Conservation (phyloP, 495 filamentous ascomycete species). For the Massariosphaeria phaeospora region DNA sequence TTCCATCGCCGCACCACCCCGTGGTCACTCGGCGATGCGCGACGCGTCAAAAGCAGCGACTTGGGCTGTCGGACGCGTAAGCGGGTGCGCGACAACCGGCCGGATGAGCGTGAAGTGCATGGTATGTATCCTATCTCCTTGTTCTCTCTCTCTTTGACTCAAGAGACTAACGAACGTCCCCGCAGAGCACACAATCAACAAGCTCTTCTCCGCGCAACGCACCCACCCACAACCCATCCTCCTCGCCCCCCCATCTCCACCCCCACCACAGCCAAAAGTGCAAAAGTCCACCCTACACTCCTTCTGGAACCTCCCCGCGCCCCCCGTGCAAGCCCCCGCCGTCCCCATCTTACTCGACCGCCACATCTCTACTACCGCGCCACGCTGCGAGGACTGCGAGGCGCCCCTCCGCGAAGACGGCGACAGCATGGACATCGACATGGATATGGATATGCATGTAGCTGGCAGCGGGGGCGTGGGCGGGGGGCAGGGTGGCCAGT, state of each 20-base stretch:
- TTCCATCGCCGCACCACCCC: too few species aligned
- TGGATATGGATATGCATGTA: slow-evolving; percentile 27
- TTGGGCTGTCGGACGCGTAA: slow-evolving; percentile 37
- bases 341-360: neutral
- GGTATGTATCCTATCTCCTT: slow-evolving; percentile 28
- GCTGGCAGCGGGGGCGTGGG: neutral
- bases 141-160: neutral
- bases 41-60: slow-evolving; percentile 11
- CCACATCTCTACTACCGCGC: neutral
- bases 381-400: slow-evolving; percentile 41
- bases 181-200: slow-evolving; percentile 38
- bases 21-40: too few species aligned
- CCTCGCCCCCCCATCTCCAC: slow-evolving; percentile 5
- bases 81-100: slow-evolving; percentile 39
- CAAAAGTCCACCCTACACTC: slow-evolving; percentile 40
- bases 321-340: slow-evolving; percentile 7
- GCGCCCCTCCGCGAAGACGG: slow-evolving; percentile 3
- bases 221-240: slow-evolving; percentile 25
- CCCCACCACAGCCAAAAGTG: neutral
- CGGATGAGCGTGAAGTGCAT: slow-evolving; percentile 37
- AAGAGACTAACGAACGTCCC: slow-evolving; percentile 5
- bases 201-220: slow-evolving; percentile 39
- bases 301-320: slow-evolving; percentile 38
- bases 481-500: neutral
- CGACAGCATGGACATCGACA: slow-evolving; percentile 24